A percentile compares a stretch with the other conserved stretches of the same genome.
These are phyloP conservation scores for Chlorophyllum brunneum DNA, from an alignment of 768 basidiomycete species.

Conservation along the genomic window DNA sequence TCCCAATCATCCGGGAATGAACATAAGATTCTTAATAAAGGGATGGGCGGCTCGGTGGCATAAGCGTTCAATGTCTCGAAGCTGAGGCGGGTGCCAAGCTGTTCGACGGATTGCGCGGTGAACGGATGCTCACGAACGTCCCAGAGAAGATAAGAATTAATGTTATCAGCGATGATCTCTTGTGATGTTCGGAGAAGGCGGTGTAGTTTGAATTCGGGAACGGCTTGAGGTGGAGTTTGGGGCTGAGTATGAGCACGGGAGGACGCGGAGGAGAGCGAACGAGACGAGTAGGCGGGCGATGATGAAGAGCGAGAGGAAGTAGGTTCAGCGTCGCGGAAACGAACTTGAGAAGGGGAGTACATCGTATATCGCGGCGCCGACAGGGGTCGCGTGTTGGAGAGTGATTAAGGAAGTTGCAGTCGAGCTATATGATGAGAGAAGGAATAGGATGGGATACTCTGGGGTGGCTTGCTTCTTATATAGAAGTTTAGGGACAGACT, in stretches of 20 bases:
- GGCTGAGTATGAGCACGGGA: not conserved
- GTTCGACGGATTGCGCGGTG: constrained; percentile 21
- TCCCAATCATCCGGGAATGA: constrained; percentile 18
- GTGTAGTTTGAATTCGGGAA: constrained; percentile 31
- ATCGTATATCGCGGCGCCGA: not conserved
- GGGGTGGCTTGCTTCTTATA: too few relatives aligned
- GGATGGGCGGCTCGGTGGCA: constrained; percentile 41
- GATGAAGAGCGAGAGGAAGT: not conserved
- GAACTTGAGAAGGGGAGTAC: not conserved
- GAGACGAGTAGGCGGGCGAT: not conserved
- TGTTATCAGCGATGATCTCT: not conserved
- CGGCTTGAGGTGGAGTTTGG: constrained; percentile 4
- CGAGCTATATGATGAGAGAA: too few relatives aligned
- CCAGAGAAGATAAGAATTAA: constrained; percentile 37
- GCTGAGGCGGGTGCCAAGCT: constrained; percentile 21
- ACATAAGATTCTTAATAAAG: constrained; percentile 37
- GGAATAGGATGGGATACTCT: too few relatives aligned
- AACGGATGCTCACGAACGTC: constrained; percentile 43
- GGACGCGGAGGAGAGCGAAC: not conserved
- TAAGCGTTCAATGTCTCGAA: constrained; percentile 19
- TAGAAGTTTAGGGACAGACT: too few relatives aligned
- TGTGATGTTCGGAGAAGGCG: constrained; percentile 25
- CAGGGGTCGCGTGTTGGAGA: not conserved
- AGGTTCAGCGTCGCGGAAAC: not conserved
- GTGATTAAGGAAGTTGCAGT: not conserved